phyloP scores from a whole-genome alignment of 352 stramenopile species.

The Pythium coloratum region DNA sequence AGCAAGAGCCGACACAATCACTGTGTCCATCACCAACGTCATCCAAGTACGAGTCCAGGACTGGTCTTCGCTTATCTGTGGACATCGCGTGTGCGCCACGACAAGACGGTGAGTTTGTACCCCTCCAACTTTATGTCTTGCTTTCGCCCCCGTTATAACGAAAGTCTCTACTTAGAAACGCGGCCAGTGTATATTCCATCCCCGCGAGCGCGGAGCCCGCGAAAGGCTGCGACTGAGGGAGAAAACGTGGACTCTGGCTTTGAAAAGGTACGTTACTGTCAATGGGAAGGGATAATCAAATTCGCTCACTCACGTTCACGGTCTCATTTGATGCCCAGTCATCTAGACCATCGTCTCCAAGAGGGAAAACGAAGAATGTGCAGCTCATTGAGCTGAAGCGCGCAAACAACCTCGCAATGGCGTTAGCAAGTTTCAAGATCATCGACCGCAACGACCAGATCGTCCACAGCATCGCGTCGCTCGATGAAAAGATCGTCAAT shows the following conservation, averaged over 20 bases:
- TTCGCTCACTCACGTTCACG: too few relatives aligned
- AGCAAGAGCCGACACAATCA: not conserved
- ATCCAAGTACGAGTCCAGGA: slow-evolving; percentile 53
- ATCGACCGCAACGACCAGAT: slow-evolving; percentile 67
- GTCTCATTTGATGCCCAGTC: slow-evolving; percentile 20
- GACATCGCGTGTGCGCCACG: slow-evolving; percentile 42
- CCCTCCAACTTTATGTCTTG: not conserved
- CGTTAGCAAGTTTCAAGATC: slow-evolving; percentile 79
- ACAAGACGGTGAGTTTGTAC: slow-evolving; percentile 39
- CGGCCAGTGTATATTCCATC: slow-evolving; percentile 55
- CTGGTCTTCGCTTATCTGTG: slow-evolving; percentile 50
- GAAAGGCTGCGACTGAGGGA: slow-evolving; percentile 19
- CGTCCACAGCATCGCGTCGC: slow-evolving; percentile 50
- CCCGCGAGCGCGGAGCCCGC: slow-evolving; percentile 40
- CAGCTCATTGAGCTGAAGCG: slow-evolving; percentile 79
- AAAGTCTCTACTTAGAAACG: slow-evolving; percentile 30
- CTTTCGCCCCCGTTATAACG: not conserved
- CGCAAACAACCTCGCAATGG: slow-evolving; percentile 76
- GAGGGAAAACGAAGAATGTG: slow-evolving; percentile 72
- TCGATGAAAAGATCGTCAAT: slow-evolving; percentile 61
- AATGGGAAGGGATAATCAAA: too few relatives aligned
- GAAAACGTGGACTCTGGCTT: slow-evolving; percentile 41
- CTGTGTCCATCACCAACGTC: slow-evolving; percentile 12
- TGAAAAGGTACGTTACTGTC: slow-evolving; percentile 47
- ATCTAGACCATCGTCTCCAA: slow-evolving; percentile 60